Percentiles rank a stretch among this genome's conserved stretches.
phyloP scores from a whole-genome alignment of 768 basidiomycete genomes.

The Filobasidium wieringae region DNA sequence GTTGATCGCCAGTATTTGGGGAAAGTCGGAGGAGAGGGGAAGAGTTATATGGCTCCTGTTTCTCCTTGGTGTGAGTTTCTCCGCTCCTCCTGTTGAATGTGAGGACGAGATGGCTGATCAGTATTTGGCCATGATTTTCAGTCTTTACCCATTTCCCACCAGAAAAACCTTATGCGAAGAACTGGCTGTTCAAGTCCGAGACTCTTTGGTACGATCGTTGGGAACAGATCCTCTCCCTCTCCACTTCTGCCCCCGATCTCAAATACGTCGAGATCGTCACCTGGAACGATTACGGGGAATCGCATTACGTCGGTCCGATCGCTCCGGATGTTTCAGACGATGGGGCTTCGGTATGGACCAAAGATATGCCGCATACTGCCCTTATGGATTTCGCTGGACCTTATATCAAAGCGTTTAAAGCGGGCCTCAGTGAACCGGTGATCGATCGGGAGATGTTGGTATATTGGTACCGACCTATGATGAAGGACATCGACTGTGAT shows the following conservation, averaged over 20 bases:
- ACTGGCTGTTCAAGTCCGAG: conserved; percentile 38
- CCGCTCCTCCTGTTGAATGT: neutral
- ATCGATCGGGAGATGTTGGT: conserved; percentile 31
- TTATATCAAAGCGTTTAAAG: conserved; percentile 37
- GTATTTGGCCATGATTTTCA: neutral
- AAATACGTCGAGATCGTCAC: conserved; percentile 28
- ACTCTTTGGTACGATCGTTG: conserved; percentile 33
- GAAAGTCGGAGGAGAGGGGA: conserved; percentile 10
- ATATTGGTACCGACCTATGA: conserved; percentile 35
- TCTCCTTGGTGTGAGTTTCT: conserved; percentile 23
- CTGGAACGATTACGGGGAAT: conserved; percentile 25
- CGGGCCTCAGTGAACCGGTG: conserved; percentile 20
- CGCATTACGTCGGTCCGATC: conserved; percentile 35
- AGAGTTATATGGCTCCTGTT: conserved; percentile 31
- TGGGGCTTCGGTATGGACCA: conserved; percentile 31
- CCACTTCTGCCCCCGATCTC: conserved; percentile 13
- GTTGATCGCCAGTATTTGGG: conserved; percentile 23
- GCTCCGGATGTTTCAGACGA: conserved; percentile 33
- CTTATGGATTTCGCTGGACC: conserved; percentile 34
- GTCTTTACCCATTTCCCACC: conserved; percentile 35
- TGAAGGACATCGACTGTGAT: conserved; percentile 33
- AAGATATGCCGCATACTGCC: conserved; percentile 32
- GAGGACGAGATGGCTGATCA: neutral
- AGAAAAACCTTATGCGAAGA: conserved; percentile 35
- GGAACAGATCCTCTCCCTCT: conserved; percentile 29